A percentile compares a stretch with the other conserved stretches of the same genome.
Conservation (phyloP, 2,329 filamentous ascomycete genomes). For the Dryadomyces sulphureus region DNA sequence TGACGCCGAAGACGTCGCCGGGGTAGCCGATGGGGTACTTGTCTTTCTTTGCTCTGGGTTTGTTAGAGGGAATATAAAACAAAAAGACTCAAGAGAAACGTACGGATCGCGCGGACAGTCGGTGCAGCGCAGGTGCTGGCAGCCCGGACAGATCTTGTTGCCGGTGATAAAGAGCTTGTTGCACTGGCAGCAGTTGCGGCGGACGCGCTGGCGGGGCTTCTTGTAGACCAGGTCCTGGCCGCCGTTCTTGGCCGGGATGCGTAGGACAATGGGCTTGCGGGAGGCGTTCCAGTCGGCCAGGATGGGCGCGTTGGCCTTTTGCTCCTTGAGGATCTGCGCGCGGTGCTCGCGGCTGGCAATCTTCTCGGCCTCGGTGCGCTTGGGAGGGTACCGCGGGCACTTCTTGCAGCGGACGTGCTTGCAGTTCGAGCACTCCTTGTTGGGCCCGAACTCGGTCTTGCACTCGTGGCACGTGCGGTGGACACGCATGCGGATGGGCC, state of each 20-base stretch:
- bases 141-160: conserved; percentile 50
- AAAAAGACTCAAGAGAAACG: conserved; percentile 20
- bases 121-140: conserved; percentile 61
- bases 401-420: conserved; percentile 68
- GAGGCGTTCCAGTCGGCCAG: conserved; percentile 30
- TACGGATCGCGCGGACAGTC: conserved; percentile 71
- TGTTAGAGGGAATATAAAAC: conserved; percentile 1
- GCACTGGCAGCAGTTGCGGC: conserved; percentile 66
- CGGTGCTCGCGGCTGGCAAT: conserved; percentile 36
- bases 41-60: conserved; percentile 43
- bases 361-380: conserved; percentile 42
- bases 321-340: conserved; percentile 34
- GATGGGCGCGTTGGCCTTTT: conserved; percentile 40
- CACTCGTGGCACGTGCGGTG: conserved; percentile 73
- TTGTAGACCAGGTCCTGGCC: conserved; percentile 59
- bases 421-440: conserved; percentile 63
- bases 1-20: conserved; percentile 43
- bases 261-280: conserved; percentile 32
- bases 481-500: conserved; percentile 63
- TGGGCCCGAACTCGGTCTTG: conserved; percentile 54
- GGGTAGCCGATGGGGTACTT: conserved; percentile 59
- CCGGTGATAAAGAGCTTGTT: conserved; percentile 42
- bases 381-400: conserved; percentile 60
- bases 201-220: conserved; percentile 56
- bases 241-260: conserved; percentile 48